Percentiles rank a stretch among this genome's conserved stretches.
Conservation (phyloP, 2,329 filamentous ascomycete species). For the Verticillium nubilum region DNA sequence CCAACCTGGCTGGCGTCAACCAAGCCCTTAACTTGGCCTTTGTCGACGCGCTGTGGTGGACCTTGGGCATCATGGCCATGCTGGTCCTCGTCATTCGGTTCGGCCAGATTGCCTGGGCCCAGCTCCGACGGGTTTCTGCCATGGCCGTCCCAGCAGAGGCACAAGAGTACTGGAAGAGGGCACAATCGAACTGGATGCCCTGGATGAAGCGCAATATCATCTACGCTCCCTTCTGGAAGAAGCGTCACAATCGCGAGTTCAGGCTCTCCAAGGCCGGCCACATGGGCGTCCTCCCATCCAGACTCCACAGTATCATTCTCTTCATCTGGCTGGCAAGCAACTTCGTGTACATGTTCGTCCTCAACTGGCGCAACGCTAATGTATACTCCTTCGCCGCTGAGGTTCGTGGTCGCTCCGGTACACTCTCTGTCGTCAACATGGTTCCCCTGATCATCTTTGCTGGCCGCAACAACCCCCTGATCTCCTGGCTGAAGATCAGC, state of each 20-base stretch:
- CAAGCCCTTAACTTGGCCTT: conserved; percentile 53
- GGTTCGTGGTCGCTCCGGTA: conserved; percentile 76
- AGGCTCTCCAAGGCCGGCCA: conserved; percentile 55
- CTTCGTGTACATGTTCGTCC: conserved; percentile 53
- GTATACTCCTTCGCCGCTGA: conserved; percentile 67
- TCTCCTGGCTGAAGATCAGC: conserved; percentile 73
- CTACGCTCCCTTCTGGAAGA: conserved; percentile 59
- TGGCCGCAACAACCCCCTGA: conserved; percentile 88
- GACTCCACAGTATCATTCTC: conserved; percentile 56
- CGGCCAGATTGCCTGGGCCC: conserved; percentile 46
- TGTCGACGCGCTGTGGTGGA: conserved; percentile 55
- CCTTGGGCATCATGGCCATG: conserved; percentile 49
- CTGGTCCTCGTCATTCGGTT: conserved; percentile 49
- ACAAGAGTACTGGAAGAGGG: conserved; percentile 54
- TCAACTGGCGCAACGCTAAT: conserved; percentile 55
- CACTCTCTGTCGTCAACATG: conserved; percentile 83
- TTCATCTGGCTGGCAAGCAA: conserved; percentile 55
- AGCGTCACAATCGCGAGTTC: conserved; percentile 64
- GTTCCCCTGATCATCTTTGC: conserved; percentile 85
- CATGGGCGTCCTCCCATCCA: conserved; percentile 58
- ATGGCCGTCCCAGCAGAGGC: conserved; percentile 47
- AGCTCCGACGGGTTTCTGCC: conserved; percentile 53
- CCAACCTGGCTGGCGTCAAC: conserved; percentile 54
- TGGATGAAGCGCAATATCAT: conserved; percentile 56
- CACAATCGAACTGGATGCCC: conserved; percentile 57